phyloP scores from a whole-genome alignment of 2,329 filamentous ascomycete species.

The Ascochyta rabiei region DNA sequence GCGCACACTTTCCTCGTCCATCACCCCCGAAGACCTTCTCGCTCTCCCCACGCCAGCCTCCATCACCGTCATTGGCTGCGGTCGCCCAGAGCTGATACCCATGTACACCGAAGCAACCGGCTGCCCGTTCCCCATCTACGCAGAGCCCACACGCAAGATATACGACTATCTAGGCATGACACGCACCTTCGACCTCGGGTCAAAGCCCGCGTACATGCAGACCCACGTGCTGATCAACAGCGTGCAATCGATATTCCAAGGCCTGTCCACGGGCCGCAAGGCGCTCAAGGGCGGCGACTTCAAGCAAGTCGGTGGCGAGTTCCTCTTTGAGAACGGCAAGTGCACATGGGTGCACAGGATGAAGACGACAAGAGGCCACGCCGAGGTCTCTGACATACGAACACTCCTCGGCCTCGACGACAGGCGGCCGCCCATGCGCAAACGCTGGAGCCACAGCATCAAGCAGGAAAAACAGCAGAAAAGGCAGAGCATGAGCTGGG shows the following conservation, averaged over 20 bases:
- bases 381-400: slow-evolving; percentile 71
- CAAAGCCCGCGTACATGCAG: slow-evolving; percentile 69
- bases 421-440: slow-evolving; percentile 34
- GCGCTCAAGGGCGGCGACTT: slow-evolving; percentile 69
- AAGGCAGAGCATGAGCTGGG: slow-evolving; percentile 38
- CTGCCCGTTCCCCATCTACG: slow-evolving; percentile 77
- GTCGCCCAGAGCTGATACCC: slow-evolving; percentile 69
- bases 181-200: slow-evolving; percentile 66
- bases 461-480: slow-evolving; percentile 30
- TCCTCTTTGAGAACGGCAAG: slow-evolving; percentile 73
- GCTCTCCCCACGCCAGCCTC: slow-evolving; percentile 62
- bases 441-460: slow-evolving; percentile 44
- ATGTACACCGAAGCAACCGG: slow-evolving; percentile 67
- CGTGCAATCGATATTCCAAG: slow-evolving; percentile 64
- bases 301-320: slow-evolving; percentile 76
- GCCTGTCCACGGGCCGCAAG: slow-evolving; percentile 64
- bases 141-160: slow-evolving; percentile 71
- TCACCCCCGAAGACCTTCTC: slow-evolving; percentile 55
- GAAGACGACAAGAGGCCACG: slow-evolving; percentile 78
- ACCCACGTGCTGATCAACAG: slow-evolving; percentile 56
- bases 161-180: slow-evolving; percentile 73
- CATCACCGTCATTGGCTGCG: slow-evolving; percentile 75
- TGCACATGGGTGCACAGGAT: slow-evolving; percentile 84
- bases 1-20: slow-evolving; percentile 63
- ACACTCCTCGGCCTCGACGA: slow-evolving; percentile 61